A percentile compares a stretch with the other conserved stretches of the same genome.
Evolutionary conservation across 495 filamentous ascomycete species (phyloP).

Genomic region (Tuber brumale): DNA sequence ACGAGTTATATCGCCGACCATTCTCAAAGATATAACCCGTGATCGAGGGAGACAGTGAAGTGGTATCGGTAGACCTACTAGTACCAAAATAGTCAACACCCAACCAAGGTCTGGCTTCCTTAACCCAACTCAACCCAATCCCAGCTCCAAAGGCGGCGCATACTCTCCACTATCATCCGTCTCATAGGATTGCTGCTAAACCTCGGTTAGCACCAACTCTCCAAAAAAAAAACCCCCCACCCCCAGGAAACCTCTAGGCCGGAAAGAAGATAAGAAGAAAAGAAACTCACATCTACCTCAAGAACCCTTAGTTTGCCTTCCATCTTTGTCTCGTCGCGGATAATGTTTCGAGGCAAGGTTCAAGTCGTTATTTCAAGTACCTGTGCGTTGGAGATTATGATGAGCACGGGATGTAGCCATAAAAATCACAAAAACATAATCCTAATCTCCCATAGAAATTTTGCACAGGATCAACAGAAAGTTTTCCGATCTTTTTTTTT

Average conservation of each 20-base stretch:
- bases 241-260: background rate
- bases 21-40: conserved; percentile 15
- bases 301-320: background rate
- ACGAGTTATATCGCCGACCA: conserved; percentile 37
- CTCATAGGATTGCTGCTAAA: background rate
- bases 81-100: background rate
- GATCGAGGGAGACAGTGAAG: conserved; percentile 16
- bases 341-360: background rate
- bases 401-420: background rate
- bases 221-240: background rate
- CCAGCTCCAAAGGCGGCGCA: background rate
- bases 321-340: background rate
- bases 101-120: background rate
- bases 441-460: background rate
- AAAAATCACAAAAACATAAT: background rate
- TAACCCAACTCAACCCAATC: background rate
- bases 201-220: background rate
- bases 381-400: background rate
- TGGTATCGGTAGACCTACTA: conserved; percentile 12
- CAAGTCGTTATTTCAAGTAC: background rate
- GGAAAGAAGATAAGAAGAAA: background rate
- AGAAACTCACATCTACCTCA: background rate
- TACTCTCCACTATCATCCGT: background rate
- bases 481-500: no score
- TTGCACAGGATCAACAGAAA: background rate